Percentiles rank a stretch among this genome's conserved stretches.
Conservation (phyloP, 768 basidiomycete species). For the Phlegmacium glaucopus region DNA sequence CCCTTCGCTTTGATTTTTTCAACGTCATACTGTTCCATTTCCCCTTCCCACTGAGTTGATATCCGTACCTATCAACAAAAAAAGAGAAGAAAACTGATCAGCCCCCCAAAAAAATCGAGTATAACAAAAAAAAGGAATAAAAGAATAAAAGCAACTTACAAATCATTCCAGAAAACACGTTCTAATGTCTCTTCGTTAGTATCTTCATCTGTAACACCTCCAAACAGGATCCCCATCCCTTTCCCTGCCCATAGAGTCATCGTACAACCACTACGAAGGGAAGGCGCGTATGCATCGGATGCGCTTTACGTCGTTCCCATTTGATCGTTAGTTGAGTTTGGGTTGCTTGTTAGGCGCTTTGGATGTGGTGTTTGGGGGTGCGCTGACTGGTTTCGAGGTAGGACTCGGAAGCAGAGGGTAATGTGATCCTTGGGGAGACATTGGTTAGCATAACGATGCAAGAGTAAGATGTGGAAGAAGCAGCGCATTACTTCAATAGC, state of each 20-base stretch:
- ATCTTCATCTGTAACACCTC: slow-evolving; percentile 87
- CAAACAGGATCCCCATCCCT: slow-evolving; percentile 75
- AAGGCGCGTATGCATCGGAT: slow-evolving; percentile 67
- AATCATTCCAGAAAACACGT: slow-evolving; percentile 85
- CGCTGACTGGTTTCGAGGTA: slow-evolving; percentile 10
- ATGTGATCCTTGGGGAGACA: slow-evolving; percentile 19
- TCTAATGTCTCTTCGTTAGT: slow-evolving; percentile 79
- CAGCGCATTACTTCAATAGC: slow-evolving; percentile 61
- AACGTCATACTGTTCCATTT: no score
- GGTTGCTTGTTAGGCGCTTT: slow-evolving; percentile 19
- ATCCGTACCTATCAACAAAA: slow-evolving; percentile 57
- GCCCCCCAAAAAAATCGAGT: no score
- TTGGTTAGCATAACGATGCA: not conserved
- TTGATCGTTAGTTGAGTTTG: slow-evolving; percentile 48
- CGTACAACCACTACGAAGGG: slow-evolving; percentile 75
- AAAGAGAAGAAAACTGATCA: no score
- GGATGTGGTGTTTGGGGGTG: slow-evolving; percentile 1
- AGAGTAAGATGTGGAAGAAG: not conserved
- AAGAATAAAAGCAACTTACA: no score
- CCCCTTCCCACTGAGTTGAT: slow-evolving; percentile 71
- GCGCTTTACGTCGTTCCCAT: slow-evolving; percentile 83
- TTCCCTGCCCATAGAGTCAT: slow-evolving; percentile 79
- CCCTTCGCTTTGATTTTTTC: no score
- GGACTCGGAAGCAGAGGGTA: slow-evolving; percentile 17
- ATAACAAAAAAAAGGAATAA: not conserved